Evolutionary conservation across 345 rosid species (phyloP).

Genomic region (Eutrema japonicum): DNA sequence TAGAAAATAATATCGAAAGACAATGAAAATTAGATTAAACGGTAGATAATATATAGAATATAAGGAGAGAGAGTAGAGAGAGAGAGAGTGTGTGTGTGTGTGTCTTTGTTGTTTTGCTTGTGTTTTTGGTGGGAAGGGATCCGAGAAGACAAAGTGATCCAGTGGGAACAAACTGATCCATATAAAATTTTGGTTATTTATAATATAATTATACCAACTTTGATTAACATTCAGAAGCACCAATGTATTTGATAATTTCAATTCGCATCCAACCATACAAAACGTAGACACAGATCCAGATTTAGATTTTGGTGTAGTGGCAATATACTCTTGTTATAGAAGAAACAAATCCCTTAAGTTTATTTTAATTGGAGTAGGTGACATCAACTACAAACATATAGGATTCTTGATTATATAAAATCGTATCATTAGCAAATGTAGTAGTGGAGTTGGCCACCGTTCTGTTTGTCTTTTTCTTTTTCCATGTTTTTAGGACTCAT

Average conservation of each 20-base stretch:
- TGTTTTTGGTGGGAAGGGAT: constrained; percentile 45
- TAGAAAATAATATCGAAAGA: constrained; percentile 17
- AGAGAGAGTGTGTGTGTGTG: constrained; percentile 12
- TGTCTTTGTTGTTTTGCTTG: constrained; percentile 31
- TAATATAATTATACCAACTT: not conserved
- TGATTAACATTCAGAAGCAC: not conserved
- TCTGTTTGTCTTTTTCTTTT: constrained; percentile 13
- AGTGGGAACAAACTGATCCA: constrained; percentile 23
- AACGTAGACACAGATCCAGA: constrained; percentile 47
- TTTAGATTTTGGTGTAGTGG: constrained; percentile 44
- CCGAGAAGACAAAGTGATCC: constrained; percentile 29
- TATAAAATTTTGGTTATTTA: not conserved
- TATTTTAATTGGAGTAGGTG: constrained; percentile 34
- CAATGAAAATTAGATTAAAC: constrained; percentile 23
- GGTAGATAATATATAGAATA: constrained; percentile 24
- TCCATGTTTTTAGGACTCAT: constrained; percentile 14
- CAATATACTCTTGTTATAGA: constrained; percentile 17
- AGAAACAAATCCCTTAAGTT: not conserved
- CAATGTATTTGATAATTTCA: constrained; percentile 5
- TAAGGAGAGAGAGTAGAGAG: constrained; percentile 8
- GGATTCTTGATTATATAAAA: constrained; percentile 9
- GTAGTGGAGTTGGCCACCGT: constrained; percentile 42
- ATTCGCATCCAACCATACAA: constrained; percentile 32
- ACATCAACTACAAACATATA: constrained; percentile 28
- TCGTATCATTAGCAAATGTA: constrained; percentile 6